Evolutionary conservation across 73 alveolate species (phyloP), one percentile per base, ranked within the genome.

Genomic region (Blepharisma stoltei): DNA sequence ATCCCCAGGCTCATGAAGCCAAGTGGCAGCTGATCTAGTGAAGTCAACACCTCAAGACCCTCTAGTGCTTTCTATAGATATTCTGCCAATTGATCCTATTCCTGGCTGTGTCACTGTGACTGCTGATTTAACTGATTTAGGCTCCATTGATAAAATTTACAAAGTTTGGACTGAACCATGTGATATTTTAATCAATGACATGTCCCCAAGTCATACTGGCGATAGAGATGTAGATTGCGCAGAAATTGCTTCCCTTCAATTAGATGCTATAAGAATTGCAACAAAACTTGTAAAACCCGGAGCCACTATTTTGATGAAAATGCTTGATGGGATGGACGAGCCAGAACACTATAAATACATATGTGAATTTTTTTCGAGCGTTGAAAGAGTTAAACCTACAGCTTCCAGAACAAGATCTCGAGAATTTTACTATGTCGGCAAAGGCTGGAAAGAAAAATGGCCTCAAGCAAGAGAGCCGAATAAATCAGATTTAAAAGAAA

Each of bases 1-100:
- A 18, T 93, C 95, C 5, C 98, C 98, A n/a, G 98, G 98, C 8
- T 91, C 96, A 27, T 93, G 98, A 97, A 83, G 93, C 43, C 87
- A 93, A 85, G 91, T 89, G 14, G 87, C 86, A 6, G 70, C 86
- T 3, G 88, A 88, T 14, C 38, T 68, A 25, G 68, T 77, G 4
- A 78, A 80, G 9, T 65, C 86, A 9, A 50, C 7, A 27, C 76
- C 69, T 6, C 80, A 76, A 32, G 65, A 81, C 23, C 81, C 76
- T 18, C 66, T 76, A 47, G 90, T 90, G 1, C 82, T 86, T 5
- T 94, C 93, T 0, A 88, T 90, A 5, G 98, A 93, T 80, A 54
- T 88, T 18, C 69, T 85, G 23, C 48, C 76, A 49, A 83, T 93
- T 81, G 70, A 46, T 7, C 85, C 86, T 44, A 81, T 90, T n/a